Evolutionary conservation across 139 green algal species (phyloP), one percentile per base, ranked within the genome.

Genomic region (Mesotaenium endlicherianum): DNA sequence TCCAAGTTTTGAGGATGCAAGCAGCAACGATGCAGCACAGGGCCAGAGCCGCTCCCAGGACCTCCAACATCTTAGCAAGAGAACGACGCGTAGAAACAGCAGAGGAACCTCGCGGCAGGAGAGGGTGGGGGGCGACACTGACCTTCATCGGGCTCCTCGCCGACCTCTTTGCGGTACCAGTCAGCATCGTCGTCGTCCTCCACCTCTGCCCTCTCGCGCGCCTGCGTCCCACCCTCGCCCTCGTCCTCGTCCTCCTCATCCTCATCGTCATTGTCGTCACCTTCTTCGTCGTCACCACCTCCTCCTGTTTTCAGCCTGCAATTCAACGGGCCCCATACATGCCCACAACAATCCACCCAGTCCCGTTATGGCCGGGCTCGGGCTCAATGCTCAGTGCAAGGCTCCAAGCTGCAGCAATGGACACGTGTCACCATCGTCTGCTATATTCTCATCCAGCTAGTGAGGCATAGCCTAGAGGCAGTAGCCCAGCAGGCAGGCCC

Each of bases 151-250:
- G 83, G 86, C 72, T 59, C 75, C 80, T 88, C 88, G 4, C 49
- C 88, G 3, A 85, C 88, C 76, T 92, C 90, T 45, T 90, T 74
- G 1, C 72, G 77, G 1, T 81, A 72, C 85, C 87, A 83, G 80
- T 87, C 34, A 20, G 71, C 53, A 11, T 84, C 40, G 57, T 91
- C 87, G 40, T 86, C 70, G 11, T 40, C 68, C 42, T 82, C 75
- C 50, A 26, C 41, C 30, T 47, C 75, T 38, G 5, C 34, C n/a
- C 36, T 39, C 31, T 75, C 75, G 8, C 50, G 42, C 16, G 36
- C 67, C 39, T 39, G 36, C 36, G 38, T 34, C 53, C 40, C 75
- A 17, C 20, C 53, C 4, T 76, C 75, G 20, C 11, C 36, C 75
- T 76, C 75, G 40, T 70, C 17, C 42, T 82, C 75, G 3, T 36